Conservation (phyloP, 768 basidiomycete species). For the Russula griseocarnosa region DNA sequence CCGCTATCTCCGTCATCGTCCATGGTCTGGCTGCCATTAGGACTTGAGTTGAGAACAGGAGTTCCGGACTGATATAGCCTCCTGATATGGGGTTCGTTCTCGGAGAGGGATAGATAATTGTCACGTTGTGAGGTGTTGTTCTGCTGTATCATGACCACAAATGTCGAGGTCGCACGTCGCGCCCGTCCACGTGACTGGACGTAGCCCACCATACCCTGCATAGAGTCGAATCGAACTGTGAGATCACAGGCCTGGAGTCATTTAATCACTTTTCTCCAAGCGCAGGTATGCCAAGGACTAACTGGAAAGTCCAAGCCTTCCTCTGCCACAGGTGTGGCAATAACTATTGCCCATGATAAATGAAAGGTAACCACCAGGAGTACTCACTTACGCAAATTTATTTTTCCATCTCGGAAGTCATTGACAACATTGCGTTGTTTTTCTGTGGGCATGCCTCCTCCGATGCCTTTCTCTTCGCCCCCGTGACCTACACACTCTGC, state of each 20-base stretch:
- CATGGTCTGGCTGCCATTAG: constrained; percentile 43
- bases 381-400: constrained; percentile 61
- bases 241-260: constrained; percentile 67
- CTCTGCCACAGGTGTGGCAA: constrained; percentile 86
- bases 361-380: neutral
- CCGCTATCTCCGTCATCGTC: constrained; percentile 7
- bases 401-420: constrained; percentile 57
- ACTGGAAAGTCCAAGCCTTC: constrained; percentile 90
- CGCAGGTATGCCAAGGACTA: constrained; percentile 29
- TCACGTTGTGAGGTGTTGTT: constrained; percentile 51
- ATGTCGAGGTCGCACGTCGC: constrained; percentile 68
- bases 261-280: constrained; percentile 19
- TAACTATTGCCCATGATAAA: constrained; percentile 41
- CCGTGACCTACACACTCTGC: constrained; percentile 68
- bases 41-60: constrained; percentile 33
- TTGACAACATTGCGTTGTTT: constrained; percentile 58
- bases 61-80: constrained; percentile 55
- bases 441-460: constrained; percentile 49
- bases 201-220: constrained; percentile 82
- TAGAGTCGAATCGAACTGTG: constrained; percentile 78
- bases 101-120: constrained; percentile 55
- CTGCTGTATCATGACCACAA: constrained; percentile 75
- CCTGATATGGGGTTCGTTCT: constrained; percentile 62
- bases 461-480: constrained; percentile 38
- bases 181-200: constrained; percentile 88